Evolutionary conservation across 768 basidiomycete genomes (phyloP).

Genomic region (Hypholoma fasciculare): DNA sequence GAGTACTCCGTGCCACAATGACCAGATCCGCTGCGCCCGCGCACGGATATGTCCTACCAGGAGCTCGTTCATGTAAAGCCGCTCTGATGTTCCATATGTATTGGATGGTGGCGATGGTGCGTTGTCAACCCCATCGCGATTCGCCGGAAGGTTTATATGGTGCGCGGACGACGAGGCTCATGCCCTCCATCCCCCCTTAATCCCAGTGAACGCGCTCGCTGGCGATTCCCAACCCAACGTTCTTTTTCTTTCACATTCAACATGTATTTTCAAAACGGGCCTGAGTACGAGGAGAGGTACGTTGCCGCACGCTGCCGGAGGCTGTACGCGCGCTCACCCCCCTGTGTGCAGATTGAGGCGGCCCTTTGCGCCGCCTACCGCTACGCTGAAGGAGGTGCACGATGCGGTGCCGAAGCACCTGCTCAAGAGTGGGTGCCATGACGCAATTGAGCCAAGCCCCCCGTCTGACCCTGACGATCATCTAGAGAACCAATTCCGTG

Average conservation of each 20-base stretch:
- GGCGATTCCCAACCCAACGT: background rate
- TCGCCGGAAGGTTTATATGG: background rate
- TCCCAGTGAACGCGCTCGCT: slow-evolving; percentile 3
- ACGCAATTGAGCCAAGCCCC: background rate
- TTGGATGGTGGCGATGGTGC: no score
- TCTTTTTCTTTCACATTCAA: background rate
- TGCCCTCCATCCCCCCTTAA: background rate
- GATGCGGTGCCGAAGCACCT: slow-evolving; percentile 56
- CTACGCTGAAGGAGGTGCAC: slow-evolving; percentile 53
- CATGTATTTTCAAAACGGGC: slow-evolving; percentile 34
- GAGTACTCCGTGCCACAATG: background rate
- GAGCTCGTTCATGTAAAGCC: background rate
- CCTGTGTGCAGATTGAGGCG: slow-evolving; percentile 31
- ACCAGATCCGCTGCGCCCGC: background rate
- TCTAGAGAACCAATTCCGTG: slow-evolving; percentile 36
- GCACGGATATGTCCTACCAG: background rate
- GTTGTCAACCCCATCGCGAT: no score
- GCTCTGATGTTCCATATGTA: no score
- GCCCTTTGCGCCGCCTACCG: slow-evolving; percentile 49
- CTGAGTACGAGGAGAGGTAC: slow-evolving; percentile 42
- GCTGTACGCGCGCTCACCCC: background rate
- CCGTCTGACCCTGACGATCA: background rate
- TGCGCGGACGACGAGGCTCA: background rate
- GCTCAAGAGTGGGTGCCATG: slow-evolving; percentile 34
- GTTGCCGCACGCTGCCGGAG: background rate